Evolutionary conservation across 306 rosid genomes (phyloP), one percentile per base, ranked within the genome.

Genomic region (Amphicarpaea edgeworthii): DNA sequence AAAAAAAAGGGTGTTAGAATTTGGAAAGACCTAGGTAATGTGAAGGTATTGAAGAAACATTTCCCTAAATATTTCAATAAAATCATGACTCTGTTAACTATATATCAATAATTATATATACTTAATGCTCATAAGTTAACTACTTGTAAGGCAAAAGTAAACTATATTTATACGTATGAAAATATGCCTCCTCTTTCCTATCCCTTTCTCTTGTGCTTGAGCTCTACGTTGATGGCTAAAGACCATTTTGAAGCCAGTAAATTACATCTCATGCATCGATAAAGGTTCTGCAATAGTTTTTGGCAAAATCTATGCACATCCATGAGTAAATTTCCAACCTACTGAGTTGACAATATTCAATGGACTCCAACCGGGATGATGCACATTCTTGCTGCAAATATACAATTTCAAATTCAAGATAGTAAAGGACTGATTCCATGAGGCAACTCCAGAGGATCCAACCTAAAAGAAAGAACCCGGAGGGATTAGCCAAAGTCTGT

Each of bases 381-480:
- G 2, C 40, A 34, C 40, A 34, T 34, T 34, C 40, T 34, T 34
- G 40, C 40, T 34, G 40, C 40, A 7, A 34, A 34, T 34, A 34
- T 34, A 7, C 9, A 34, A 34, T 34, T 34, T 34, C 40, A 7
- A 34, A 34, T 34, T 34, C 40, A 34, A 34, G 40, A 34, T 34
- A 34, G 40, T 0, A 34, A 6, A 6, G 40, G 9, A 34, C 40
- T 34, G 8, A 7, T 7, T 34, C 40, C 40, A 34, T 34, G 40
- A 34, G 9, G 40, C 40, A 34, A 34, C 40, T 34, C 40, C 40
- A 1, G 40, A 34, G 40, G 77, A 68, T 83, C 84, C 80, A 84
- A 87, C 82, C 97, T 91, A 87, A n/a, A n/a, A 83, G 55, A 77
- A 63, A 61, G 64, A 24, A 12, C 20, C 40, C 26, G 28, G 59